Conservation (phyloP, 345 rosid genomes). For the Jatropha curcas region DNA sequence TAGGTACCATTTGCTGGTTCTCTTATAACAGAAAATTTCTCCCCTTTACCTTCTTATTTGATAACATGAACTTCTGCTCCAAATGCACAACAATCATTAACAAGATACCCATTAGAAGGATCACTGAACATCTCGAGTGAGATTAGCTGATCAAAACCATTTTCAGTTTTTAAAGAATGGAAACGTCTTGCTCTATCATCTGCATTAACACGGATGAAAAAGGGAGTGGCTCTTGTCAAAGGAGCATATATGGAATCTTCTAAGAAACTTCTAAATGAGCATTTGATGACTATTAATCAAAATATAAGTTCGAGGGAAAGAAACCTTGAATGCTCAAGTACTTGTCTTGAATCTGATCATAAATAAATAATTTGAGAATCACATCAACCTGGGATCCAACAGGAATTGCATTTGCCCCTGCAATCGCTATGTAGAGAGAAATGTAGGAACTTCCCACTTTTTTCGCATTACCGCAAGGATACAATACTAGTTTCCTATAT, state of each 20-base stretch:
- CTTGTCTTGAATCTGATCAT: background rate
- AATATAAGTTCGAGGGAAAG: too few species aligned
- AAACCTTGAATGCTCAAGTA: conserved; percentile 4
- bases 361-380: background rate
- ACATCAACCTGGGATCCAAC: background rate
- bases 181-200: conserved; percentile 1
- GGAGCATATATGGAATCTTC: too few species aligned
- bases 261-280: too few species aligned
- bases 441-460: background rate
- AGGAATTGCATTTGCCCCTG: background rate
- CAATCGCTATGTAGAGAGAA: background rate
- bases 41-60: background rate
- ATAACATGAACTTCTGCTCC: conserved; percentile 15
- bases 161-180: background rate
- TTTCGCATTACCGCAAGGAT: background rate
- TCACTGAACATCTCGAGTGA: background rate
- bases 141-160: conserved; percentile 3
- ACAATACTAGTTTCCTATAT: conserved; percentile 3
- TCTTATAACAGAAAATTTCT: background rate
- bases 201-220: background rate
- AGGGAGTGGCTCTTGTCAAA: too few species aligned
- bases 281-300: too few species aligned
- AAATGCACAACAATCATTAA: conserved; percentile 13
- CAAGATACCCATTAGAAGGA: conserved; percentile 10
- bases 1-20: background rate